Base-by-base conservation (phyloP, 1,284 basidiomycete genomes). In the Retiboletus flavoniger region DNA sequence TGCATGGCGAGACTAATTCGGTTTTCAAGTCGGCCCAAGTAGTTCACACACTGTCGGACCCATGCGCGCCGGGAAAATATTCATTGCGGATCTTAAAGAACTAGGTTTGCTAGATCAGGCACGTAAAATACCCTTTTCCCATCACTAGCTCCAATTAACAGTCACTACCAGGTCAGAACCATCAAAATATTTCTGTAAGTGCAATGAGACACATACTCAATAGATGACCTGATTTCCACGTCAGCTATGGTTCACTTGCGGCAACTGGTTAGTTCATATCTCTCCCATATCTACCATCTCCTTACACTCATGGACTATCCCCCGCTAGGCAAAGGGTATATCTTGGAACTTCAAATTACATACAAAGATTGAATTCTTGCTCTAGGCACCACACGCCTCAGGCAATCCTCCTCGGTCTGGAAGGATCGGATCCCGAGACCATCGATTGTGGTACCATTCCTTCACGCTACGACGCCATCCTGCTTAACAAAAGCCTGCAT, bases 381-480 rank as follows among this genome's bases (percentile, higher is more conserved):
- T 57, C 21, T 64, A 94, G 93, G 1, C 95, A 97, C 72, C 92
- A 95, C 74, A 97, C 95, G 0, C 95, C 95, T 0, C 91, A 96
- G 72, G 94, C 95, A 3, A 86, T 98, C 59, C 81, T 97, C 39
- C 83, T 96, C 24, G 95, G 95, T 10, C 77, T 97, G 28, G 93
- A 96, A 81, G 93, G 86, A 29, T 89, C 87, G 26, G 88, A 90
- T 65, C 89, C 88, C 4, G 89, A 95, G 73, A 93, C 91, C 1
- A 87, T 95, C 54, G 91, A 95, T 63, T 89, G 90, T 4, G 86
- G 85, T 6, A 89, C 86, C 7, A 91, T 88, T 50, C 79, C 83
- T 19, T 79, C 83, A 1, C 84, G 93, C 17, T 95, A 93, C 69
- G 74, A 80, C 7, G 74, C 79, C 7, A 93, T 95, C 54, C 67